Percentiles rank a stretch among this genome's conserved stretches.
These are phyloP conservation scores for Hypoxylon intermedium DNA, from an alignment of 495 filamentous ascomycete species.

Conservation along the genomic window DNA sequence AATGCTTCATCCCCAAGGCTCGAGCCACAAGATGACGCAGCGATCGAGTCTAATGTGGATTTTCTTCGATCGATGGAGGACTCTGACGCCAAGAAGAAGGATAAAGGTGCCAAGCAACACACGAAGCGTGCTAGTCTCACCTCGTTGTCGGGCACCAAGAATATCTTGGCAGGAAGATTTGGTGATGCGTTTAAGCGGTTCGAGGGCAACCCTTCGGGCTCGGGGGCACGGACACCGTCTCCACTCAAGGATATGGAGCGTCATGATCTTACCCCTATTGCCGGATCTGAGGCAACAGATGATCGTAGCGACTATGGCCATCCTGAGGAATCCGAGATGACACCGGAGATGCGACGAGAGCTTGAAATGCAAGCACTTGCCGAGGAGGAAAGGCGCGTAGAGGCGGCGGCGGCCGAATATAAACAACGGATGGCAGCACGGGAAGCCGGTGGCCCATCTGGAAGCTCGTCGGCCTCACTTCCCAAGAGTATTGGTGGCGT, in stretches of 20 bases:
- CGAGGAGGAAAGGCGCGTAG: slow-evolving; percentile 91
- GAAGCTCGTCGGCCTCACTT: slow-evolving; percentile 40
- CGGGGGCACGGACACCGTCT: slow-evolving; percentile 59
- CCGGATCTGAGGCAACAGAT: slow-evolving; percentile 77
- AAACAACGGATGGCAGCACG: slow-evolving; percentile 74
- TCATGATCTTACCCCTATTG: slow-evolving; percentile 71
- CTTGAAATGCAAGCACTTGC: slow-evolving; percentile 83
- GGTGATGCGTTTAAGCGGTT: slow-evolving; percentile 96
- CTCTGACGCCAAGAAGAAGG: slow-evolving; percentile 72
- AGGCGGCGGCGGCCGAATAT: slow-evolving; percentile 90
- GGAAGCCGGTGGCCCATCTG: slow-evolving; percentile 52
- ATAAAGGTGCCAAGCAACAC: slow-evolving; percentile 69
- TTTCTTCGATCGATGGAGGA: slow-evolving; percentile 83
- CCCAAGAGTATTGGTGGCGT: slow-evolving; percentile 63
- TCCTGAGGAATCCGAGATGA: slow-evolving; percentile 68
- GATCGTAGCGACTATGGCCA: slow-evolving; percentile 71
- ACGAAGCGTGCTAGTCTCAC: slow-evolving; percentile 82
- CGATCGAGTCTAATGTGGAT: slow-evolving; percentile 86
- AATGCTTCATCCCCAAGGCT: slow-evolving; percentile 47
- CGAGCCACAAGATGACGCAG: slow-evolving; percentile 64
- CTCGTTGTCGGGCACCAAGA: slow-evolving; percentile 81
- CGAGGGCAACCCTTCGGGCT: slow-evolving; percentile 64
- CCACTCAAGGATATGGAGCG: slow-evolving; percentile 61
- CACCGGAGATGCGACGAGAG: slow-evolving; percentile 89
- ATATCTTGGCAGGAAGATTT: slow-evolving; percentile 86